phyloP scores from a whole-genome alignment of 768 basidiomycete genomes.

The Mrakia frigida region DNA sequence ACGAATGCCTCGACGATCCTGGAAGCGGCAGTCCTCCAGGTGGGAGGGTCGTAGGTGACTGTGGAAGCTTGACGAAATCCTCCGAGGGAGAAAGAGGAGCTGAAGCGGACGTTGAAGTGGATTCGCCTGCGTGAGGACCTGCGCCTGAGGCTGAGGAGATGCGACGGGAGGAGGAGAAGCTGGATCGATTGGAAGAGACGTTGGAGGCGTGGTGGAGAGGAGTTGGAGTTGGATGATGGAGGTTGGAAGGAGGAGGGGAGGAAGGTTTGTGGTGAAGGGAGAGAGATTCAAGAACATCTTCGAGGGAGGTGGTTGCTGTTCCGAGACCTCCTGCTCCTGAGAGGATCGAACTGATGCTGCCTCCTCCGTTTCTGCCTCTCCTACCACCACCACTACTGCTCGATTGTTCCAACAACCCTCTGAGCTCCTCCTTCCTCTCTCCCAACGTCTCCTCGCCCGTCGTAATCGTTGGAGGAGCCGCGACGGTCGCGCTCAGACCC shows the following conservation, averaged over 20 bases:
- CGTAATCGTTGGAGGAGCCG: constrained; percentile 1
- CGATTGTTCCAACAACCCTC: background rate
- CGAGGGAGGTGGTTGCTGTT: background rate
- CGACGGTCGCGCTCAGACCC: constrained; percentile 13
- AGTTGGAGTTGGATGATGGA: background rate
- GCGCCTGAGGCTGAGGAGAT: background rate
- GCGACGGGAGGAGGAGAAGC: constrained; percentile 1
- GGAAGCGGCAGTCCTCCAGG: background rate
- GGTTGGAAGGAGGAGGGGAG: background rate
- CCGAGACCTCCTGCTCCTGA: background rate
- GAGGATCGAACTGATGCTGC: constrained; percentile 5
- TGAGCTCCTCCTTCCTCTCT: constrained; percentile 24
- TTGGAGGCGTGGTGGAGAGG: background rate
- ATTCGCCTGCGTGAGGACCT: too few relatives aligned
- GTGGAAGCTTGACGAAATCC: constrained; percentile 6
- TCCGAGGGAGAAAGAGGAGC: background rate
- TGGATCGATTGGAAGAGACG: background rate
- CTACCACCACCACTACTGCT: background rate
- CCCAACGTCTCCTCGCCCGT: constrained; percentile 16
- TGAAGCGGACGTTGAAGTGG: background rate
- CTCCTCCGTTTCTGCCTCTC: background rate
- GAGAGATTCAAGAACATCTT: background rate
- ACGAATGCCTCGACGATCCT: background rate
- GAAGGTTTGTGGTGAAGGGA: background rate
- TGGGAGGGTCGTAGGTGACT: constrained; percentile 10